A percentile compares a stretch with the other conserved stretches of the same genome.
These are phyloP conservation scores for Flaveria brownii DNA, from an alignment of 129 eudicot genomes.

Conservation along the genomic window DNA sequence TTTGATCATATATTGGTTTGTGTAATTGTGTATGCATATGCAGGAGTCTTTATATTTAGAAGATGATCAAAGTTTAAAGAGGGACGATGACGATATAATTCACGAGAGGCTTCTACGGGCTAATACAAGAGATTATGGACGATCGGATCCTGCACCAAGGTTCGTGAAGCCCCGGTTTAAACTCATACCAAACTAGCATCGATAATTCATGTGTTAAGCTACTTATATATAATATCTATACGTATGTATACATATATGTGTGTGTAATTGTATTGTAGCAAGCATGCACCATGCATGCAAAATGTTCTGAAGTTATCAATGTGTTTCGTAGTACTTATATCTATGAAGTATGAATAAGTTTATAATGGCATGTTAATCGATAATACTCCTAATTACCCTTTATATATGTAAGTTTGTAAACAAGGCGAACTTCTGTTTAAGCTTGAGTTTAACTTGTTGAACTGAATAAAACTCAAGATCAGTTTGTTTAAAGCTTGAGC, in stretches of 20 bases:
- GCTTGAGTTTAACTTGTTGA: too few relatives aligned
- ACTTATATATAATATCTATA: not conserved
- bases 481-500: too few relatives aligned
- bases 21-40: not conserved
- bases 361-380: not conserved
- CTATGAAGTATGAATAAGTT: conserved; percentile 19
- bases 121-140: conserved; percentile 77
- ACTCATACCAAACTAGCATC: conserved; percentile 71
- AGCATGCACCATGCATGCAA: conserved; percentile 28
- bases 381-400: conserved; percentile 7
- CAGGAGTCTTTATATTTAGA: conserved; percentile 38
- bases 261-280: conserved; percentile 16
- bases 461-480: too few relatives aligned
- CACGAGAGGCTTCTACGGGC: conserved; percentile 74
- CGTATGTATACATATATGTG: not conserved
- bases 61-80: conserved; percentile 33
- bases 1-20: not conserved
- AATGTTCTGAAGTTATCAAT: conserved; percentile 22
- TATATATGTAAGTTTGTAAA: not conserved
- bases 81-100: conserved; percentile 27
- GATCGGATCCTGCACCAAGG: conserved; percentile 82
- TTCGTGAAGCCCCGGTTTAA: conserved; percentile 78
- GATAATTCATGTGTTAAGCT: not conserved
- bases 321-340: conserved; percentile 18
- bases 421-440: too few relatives aligned